Evolutionary conservation across 208 protist species (phyloP), one percentile per base, ranked within the genome.

Genomic region (Acanthamoeba quina): DNA sequence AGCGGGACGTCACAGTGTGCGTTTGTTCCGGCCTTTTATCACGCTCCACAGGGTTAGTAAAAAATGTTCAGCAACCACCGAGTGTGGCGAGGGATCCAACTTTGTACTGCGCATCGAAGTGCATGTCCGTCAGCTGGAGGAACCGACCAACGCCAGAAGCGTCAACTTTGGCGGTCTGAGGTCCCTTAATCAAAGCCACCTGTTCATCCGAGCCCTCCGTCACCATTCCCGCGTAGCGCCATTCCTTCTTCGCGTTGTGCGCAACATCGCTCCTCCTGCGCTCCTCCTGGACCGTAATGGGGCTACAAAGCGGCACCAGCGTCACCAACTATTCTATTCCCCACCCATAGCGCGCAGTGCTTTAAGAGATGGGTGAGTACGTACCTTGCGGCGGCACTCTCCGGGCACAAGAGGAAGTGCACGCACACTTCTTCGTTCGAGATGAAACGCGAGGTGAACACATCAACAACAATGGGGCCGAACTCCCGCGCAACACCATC

Each of bases 61-160:
- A n/a, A 6, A 80, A 24, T 3, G 37, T 11, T 21, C 17, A 80
- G 13, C 24, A 80, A 19, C 17, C 72, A 44, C 0, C 7, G 26
- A 24, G 17, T 17, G 29, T 15, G 17, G 9, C 26, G 29, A 13
- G 37, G 54, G 19, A 11, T 17, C 34, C 47, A 4, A 89, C 80
- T 26, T 89, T 11, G 52, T 89, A 89, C 56, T 89, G 29, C 11
- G 54, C 31, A 64, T 89, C 80, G n/a, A 89, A 58, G 29, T 89
- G 80, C 47, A 89, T 89, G 29, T 89, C 80, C n/a, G 80, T 89
- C 47, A 89, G 41, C 31, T 89, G 80, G 6, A 89, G 11, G 80
- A 89, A 89, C 5, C 54, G 56, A 26, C 80, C 80, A 19, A 89
- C 54, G 47, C 54, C 80, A 89, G 52, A 13, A 0, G 4, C 47